Base-by-base conservation (phyloP, 805 yeast species). In the Huiozyma naganishii region DNA sequence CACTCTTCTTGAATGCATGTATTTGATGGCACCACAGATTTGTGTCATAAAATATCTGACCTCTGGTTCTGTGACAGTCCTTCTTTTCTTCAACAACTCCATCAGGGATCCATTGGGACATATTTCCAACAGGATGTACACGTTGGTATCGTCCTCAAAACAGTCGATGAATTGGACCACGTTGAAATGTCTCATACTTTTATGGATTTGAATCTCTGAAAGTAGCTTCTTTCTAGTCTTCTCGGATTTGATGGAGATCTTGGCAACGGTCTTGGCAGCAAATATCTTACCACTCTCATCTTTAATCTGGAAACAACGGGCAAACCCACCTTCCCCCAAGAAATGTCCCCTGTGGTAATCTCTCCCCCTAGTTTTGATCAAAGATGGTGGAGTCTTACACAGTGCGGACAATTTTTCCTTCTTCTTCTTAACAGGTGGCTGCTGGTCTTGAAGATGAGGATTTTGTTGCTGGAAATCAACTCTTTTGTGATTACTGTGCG, bases 181-280 rank as follows among this genome's bases (percentile, higher is more conserved):
- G 62, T 89, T 88, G 37, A 89, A 76, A 64, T 92, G 97, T 40
- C 75, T 70, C 79, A 92, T 79, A 46, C 84, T 77, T 61, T 89
- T 86, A 66, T 92, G 99, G 54, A 92, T 88, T 60, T 88, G 89
- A 61, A 92, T 92, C 63, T 92, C 99, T 41, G 95, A 86, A 51
- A 92, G 70, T 47, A 92, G 76, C 66, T 85, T 82, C 13, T 67
- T 66, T 54, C 85, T 80, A 9, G 97, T 89, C 71, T 90, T 90
- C 55, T 85, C 95, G 48, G 83, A 81, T 52, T 82, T 84, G 52
- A 92, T 82, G 8, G 97, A 88, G 0, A 89, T 89, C 65, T 92
- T 92, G 43, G 99, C 98, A 33, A 92, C 95, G 0, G 98, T 94
- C 60, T 92, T 92, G 30, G 98, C 98, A 13, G 98, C 99, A 64